Percentiles rank a stretch among this genome's conserved stretches.
phyloP scores from a whole-genome alignment of 2,329 filamentous ascomycete genomes.

The Cladosporium colombiae region DNA sequence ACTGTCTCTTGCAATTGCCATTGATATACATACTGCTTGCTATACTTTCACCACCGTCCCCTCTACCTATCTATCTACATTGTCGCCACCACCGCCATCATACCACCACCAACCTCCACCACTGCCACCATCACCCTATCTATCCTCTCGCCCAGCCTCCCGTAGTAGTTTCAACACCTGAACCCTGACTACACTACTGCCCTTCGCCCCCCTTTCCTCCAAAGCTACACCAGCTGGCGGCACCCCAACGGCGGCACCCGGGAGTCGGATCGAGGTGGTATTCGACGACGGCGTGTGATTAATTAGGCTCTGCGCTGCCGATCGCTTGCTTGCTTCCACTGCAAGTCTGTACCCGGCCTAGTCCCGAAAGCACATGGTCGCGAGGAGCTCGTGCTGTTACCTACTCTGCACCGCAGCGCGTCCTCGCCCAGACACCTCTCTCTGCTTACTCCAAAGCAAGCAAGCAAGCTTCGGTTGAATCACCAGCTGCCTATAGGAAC shows the following conservation, averaged over 20 bases:
- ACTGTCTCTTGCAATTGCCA: neutral
- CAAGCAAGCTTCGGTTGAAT: constrained; percentile 11
- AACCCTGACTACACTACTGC: constrained; percentile 15
- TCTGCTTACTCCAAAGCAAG: constrained; percentile 19
- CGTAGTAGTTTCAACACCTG: constrained; percentile 15
- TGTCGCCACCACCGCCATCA: neutral
- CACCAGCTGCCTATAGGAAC: constrained; percentile 9
- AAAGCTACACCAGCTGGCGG: constrained; percentile 13
- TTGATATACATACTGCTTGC: constrained; percentile 1
- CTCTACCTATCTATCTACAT: neutral
- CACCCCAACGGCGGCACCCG: constrained; percentile 14
- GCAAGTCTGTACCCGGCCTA: constrained; percentile 13
- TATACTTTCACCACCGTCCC: neutral
- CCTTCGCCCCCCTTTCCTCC: constrained; percentile 10
- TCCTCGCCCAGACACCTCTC: constrained; percentile 11
- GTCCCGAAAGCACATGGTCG: constrained; percentile 18
- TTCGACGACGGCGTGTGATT: constrained; percentile 14
- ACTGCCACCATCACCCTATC: neutral
- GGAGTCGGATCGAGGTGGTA: constrained; percentile 14
- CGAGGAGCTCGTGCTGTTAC: constrained; percentile 12
- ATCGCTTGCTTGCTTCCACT: constrained; percentile 5
- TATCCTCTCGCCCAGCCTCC: neutral
- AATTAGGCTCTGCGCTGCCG: constrained; percentile 16
- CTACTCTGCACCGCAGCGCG: constrained; percentile 4
- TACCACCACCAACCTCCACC: neutral